Evolutionary conservation across 768 basidiomycete genomes (phyloP).

Genomic region (Lentinula sp.): DNA sequence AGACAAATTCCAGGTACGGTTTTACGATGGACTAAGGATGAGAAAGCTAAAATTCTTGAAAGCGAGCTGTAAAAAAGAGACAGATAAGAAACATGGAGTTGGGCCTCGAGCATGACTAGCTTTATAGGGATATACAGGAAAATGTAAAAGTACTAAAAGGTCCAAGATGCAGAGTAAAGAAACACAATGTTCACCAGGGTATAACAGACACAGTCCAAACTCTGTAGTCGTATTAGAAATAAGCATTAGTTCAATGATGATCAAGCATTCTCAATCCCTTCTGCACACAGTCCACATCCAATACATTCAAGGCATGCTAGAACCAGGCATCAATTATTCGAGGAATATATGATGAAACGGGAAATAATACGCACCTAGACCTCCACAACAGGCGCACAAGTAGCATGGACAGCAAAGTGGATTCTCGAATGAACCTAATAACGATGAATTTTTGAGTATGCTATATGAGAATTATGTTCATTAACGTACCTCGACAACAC

Average conservation of each 20-base stretch:
- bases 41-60: no score
- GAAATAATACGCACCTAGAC: constrained; percentile 39
- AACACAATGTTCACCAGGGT: background rate
- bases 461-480: background rate
- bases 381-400: constrained; percentile 67
- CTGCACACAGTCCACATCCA: constrained; percentile 62
- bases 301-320: constrained; percentile 64
- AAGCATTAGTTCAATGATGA: no score
- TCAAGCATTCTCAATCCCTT: constrained; percentile 32
- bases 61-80: no score
- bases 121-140: no score
- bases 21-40: no score
- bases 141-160: no score
- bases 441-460: background rate
- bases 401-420: constrained; percentile 61
- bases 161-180: no score
- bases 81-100: no score
- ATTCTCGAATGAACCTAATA: background rate
- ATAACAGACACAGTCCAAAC: background rate
- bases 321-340: constrained; percentile 4
- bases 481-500: constrained; percentile 49
- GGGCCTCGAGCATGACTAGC: no score
- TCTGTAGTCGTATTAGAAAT: background rate
- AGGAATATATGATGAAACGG: background rate
- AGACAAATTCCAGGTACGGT: no score